Percentiles rank a stretch among this genome's conserved stretches.
Conservation (phyloP, 2,329 filamentous ascomycete genomes). For the Chrysoporthe austroafricana region DNA sequence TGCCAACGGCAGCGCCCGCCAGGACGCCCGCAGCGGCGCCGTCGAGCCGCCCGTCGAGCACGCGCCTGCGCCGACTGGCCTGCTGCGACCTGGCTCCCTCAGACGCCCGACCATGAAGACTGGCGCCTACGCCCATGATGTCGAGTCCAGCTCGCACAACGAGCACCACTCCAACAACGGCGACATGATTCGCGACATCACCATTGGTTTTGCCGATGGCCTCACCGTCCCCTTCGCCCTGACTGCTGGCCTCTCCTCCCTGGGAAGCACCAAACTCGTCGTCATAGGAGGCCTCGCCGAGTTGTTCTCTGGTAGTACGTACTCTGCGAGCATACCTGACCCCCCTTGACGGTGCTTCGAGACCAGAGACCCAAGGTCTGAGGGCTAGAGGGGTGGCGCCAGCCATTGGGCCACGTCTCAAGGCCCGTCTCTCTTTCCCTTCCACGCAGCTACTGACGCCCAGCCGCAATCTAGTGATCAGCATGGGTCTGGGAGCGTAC, state of each 20-base stretch:
- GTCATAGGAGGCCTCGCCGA: slow-evolving; percentile 51
- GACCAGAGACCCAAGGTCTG: too few species aligned
- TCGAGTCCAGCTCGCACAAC: slow-evolving; percentile 21
- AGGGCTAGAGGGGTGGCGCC: too few species aligned
- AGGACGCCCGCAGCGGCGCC: slow-evolving; percentile 14
- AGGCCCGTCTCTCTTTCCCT: not conserved
- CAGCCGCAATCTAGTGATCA: slow-evolving; percentile 52
- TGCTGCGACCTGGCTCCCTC: slow-evolving; percentile 24
- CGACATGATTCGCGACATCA: slow-evolving; percentile 63
- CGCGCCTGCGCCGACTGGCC: slow-evolving; percentile 4
- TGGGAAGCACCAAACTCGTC: slow-evolving; percentile 53
- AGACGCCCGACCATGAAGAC: slow-evolving; percentile 20
- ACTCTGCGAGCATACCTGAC: not conserved
- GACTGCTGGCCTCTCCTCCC: slow-evolving; percentile 70
- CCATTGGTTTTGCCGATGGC: slow-evolving; percentile 78
- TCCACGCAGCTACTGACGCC: not conserved
- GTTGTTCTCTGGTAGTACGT: slow-evolving; percentile 65
- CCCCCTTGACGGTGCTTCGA: too few species aligned
- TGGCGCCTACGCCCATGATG: slow-evolving; percentile 7
- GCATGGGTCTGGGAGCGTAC: slow-evolving; percentile 77
- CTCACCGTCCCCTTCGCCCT: slow-evolving; percentile 80
- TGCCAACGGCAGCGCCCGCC: slow-evolving; percentile 11
- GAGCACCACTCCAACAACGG: slow-evolving; percentile 41
- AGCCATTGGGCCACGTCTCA: too few species aligned
- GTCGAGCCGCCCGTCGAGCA: slow-evolving; percentile 25